Evolutionary conservation across 2,329 filamentous ascomycete genomes (phyloP).

Genomic region (Sporothrix euskadiensis): DNA sequence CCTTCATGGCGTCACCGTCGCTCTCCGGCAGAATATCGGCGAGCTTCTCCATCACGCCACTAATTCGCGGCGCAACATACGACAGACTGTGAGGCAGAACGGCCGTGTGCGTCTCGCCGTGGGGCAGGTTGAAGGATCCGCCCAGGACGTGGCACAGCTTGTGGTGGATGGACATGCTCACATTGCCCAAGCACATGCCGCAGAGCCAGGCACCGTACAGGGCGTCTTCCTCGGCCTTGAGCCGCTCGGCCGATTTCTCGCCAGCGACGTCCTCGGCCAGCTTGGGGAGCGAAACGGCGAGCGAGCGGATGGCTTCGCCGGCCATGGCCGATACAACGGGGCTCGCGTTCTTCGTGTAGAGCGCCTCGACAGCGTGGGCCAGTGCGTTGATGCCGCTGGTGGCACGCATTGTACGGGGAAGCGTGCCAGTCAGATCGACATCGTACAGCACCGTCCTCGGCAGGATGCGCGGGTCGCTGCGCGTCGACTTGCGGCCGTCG

Average conservation of each 20-base stretch:
- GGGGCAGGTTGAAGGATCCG: conserved; percentile 63
- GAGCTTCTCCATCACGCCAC: conserved; percentile 53
- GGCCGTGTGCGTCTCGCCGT: conserved; percentile 65
- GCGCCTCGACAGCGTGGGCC: conserved; percentile 64
- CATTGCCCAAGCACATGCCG: conserved; percentile 59
- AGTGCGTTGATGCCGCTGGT: conserved; percentile 66
- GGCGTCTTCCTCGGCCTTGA: conserved; percentile 51
- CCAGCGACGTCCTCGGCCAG: conserved; percentile 40
- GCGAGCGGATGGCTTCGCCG: conserved; percentile 55
- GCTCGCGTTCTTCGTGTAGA: conserved; percentile 63
- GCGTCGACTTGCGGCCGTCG: conserved; percentile 59
- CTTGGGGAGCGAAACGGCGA: conserved; percentile 55
- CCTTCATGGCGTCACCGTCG: conserved; percentile 58
- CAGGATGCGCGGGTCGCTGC: conserved; percentile 58
- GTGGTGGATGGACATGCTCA: conserved; percentile 65
- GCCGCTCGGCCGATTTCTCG: conserved; percentile 39
- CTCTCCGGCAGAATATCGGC: conserved; percentile 57
- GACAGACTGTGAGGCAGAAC: conserved; percentile 63
- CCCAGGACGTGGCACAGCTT: conserved; percentile 67
- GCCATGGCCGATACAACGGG: conserved; percentile 61
- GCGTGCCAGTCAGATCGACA: conserved; percentile 61
- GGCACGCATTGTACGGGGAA: conserved; percentile 54
- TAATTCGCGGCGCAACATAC: conserved; percentile 60
- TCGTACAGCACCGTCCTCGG: conserved; percentile 65
- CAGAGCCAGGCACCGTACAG: conserved; percentile 67